These are phyloP conservation scores for Aphanomyces euteiches DNA, from an alignment of 352 stramenopile genomes.

Conservation along the genomic window DNA sequence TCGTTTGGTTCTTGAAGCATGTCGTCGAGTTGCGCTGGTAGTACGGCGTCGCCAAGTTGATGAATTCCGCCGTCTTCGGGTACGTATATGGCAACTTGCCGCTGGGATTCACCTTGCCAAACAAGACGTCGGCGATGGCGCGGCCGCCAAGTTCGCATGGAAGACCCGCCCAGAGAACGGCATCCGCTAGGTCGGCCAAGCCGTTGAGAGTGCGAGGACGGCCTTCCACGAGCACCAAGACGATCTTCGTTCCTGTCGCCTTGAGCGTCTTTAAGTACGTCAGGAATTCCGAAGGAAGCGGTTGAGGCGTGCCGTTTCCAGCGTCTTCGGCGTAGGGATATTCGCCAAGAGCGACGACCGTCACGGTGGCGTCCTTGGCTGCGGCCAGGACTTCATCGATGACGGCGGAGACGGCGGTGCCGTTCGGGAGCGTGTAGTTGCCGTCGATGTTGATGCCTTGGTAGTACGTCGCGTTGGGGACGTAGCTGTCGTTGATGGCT, in stretches of 20 bases:
- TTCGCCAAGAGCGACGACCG: constrained; percentile 36
- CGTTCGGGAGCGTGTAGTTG: constrained; percentile 33
- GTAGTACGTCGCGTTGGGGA: constrained; percentile 36
- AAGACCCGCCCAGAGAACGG: constrained; percentile 54
- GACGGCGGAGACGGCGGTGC: constrained; percentile 13
- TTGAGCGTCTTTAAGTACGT: constrained; percentile 46
- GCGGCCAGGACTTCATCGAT: constrained; percentile 32
- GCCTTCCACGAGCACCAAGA: constrained; percentile 69
- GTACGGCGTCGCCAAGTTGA: constrained; percentile 27
- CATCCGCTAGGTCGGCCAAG: constrained; percentile 36
- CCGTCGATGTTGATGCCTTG: constrained; percentile 37
- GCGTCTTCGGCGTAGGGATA: constrained; percentile 52
- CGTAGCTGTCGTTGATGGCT: constrained; percentile 32
- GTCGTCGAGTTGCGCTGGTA: constrained; percentile 41
- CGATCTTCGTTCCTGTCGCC: constrained; percentile 48
- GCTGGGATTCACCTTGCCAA: constrained; percentile 52
- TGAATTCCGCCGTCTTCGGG: constrained; percentile 36
- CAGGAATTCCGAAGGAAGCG: constrained; percentile 45
- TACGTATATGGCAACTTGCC: constrained; percentile 60
- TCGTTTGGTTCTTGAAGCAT: constrained; percentile 32
- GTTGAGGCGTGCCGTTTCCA: constrained; percentile 48
- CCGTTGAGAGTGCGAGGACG: constrained; percentile 46
- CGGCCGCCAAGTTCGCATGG: constrained; percentile 51
- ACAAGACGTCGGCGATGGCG: constrained; percentile 54
- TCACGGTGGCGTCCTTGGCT: constrained; percentile 35